phyloP scores from a whole-genome alignment of 2,329 filamentous ascomycete species.

The Calcarisporium arbuscula region DNA sequence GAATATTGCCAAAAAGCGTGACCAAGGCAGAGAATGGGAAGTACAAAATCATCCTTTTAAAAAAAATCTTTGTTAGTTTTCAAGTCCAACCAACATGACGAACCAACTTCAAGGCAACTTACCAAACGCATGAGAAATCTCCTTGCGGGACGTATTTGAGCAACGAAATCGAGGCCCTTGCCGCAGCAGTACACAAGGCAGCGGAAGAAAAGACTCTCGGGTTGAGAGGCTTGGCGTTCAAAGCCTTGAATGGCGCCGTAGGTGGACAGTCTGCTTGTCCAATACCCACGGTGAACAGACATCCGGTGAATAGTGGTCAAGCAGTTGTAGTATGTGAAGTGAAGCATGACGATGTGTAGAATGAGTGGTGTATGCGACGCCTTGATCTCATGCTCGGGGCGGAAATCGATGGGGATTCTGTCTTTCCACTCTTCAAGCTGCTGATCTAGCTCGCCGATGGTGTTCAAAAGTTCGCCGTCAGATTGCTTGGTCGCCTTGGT shows the following conservation, averaged over 20 bases:
- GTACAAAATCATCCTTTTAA: constrained; percentile 74
- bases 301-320: constrained; percentile 96
- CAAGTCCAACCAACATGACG: background rate
- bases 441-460: constrained; percentile 88
- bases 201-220: constrained; percentile 92
- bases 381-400: constrained; percentile 95
- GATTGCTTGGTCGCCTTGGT: constrained; percentile 88
- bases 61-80: constrained; percentile 13
- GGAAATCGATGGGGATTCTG: constrained; percentile 86
- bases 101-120: constrained; percentile 28
- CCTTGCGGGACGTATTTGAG: constrained; percentile 95
- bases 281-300: constrained; percentile 96
- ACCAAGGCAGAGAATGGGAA: constrained; percentile 94
- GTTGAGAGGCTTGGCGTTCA: constrained; percentile 86
- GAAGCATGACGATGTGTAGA: constrained; percentile 85
- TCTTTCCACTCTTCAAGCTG: constrained; percentile 95
- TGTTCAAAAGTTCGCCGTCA: constrained; percentile 87
- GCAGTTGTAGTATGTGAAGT: constrained; percentile 97
- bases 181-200: constrained; percentile 85
- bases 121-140: constrained; percentile 94
- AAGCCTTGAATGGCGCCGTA: constrained; percentile 90
- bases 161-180: constrained; percentile 84
- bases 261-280: constrained; percentile 91
- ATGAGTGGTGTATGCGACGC: constrained; percentile 90
- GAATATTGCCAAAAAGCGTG: constrained; percentile 90